Percentiles rank a stretch among this genome's conserved stretches.
phyloP scores from a whole-genome alignment of 1,139 yeast species.

The Zygoascus sp. region DNA sequence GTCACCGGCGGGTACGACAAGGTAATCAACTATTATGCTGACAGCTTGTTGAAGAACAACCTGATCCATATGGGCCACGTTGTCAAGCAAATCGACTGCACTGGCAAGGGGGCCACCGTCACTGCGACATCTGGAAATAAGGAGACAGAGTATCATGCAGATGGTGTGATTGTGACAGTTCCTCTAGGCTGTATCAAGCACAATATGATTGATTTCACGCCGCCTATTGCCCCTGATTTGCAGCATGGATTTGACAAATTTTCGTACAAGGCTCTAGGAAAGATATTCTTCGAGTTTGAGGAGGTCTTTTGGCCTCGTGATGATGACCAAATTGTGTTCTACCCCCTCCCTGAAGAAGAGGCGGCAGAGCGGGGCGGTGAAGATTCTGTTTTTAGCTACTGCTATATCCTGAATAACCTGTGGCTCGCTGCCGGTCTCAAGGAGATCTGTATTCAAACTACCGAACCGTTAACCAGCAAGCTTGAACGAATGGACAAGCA shows the following conservation, averaged over 20 bases:
- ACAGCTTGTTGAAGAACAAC: conserved; percentile 35
- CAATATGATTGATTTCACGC: conserved; percentile 50
- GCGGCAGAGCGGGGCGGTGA: conserved; percentile 12
- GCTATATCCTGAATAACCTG: conserved; percentile 25
- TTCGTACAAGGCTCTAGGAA: conserved; percentile 71
- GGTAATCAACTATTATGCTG: conserved; percentile 44
- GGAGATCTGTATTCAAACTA: conserved; percentile 26
- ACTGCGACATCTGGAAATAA: conserved; percentile 12
- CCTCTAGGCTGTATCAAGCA: conserved; percentile 60
- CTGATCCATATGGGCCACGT: conserved; percentile 40
- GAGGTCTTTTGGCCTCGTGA: conserved; percentile 57
- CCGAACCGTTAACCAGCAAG: conserved; percentile 24
- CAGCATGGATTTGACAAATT: conserved; percentile 44
- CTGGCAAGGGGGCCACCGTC: conserved; percentile 22
- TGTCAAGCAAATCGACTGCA: conserved; percentile 42
- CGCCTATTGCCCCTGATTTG: conserved; percentile 46
- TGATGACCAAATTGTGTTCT: conserved; percentile 37
- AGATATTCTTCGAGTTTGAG: conserved; percentile 68
- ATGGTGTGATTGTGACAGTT: conserved; percentile 58
- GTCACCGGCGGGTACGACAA: conserved; percentile 55
- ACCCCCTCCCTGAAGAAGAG: conserved; percentile 20
- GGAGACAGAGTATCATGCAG: conserved; percentile 15
- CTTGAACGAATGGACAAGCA: conserved; percentile 21
- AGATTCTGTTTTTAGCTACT: conserved; percentile 21
- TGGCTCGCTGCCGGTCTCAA: conserved; percentile 25